Evolutionary conservation across 768 basidiomycete genomes (phyloP).

Genomic region (Rhodotorula kratochvilovae): DNA sequence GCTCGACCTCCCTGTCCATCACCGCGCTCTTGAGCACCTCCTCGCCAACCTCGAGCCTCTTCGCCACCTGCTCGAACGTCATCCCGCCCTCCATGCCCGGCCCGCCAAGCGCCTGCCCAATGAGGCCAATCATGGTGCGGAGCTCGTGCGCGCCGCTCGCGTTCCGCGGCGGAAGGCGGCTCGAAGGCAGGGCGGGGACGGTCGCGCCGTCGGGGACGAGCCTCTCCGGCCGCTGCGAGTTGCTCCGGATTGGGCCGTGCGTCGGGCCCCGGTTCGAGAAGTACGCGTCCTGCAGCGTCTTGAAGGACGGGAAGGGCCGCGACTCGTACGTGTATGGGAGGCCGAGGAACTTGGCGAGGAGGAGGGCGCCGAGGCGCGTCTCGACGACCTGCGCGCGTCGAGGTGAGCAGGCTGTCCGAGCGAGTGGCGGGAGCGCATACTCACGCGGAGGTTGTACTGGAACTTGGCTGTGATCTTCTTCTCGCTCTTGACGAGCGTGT

Average conservation of each 20-base stretch:
- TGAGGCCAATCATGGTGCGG: constrained; percentile 61
- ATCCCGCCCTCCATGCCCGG: constrained; percentile 52
- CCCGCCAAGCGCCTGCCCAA: constrained; percentile 51
- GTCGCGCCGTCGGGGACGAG: constrained; percentile 34
- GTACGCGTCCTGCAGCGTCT: constrained; percentile 37
- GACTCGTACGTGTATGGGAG: constrained; percentile 16
- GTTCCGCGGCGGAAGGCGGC: constrained; percentile 46
- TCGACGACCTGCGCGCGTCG: constrained; percentile 65
- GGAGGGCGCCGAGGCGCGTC: constrained; percentile 70
- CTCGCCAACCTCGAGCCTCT: constrained; percentile 54
- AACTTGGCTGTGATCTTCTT: constrained; percentile 71
- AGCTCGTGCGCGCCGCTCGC: constrained; percentile 58
- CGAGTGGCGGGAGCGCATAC: neutral
- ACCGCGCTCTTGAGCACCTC: constrained; percentile 52
- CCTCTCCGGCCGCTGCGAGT: constrained; percentile 18
- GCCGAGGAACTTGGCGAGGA: constrained; percentile 61
- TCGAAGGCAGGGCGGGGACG: constrained; percentile 19
- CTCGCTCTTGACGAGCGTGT: constrained; percentile 75
- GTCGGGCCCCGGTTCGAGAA: constrained; percentile 25
- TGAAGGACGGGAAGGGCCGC: constrained; percentile 30
- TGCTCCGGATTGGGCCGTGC: constrained; percentile 21
- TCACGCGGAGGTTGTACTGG: constrained; percentile 67
- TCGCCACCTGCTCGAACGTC: constrained; percentile 46
- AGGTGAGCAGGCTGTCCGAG: neutral
- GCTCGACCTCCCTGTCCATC: constrained; percentile 54